Evolutionary conservation across 2,329 filamentous ascomycete species (phyloP).

Genomic region (Colletotrichum gloeosporioides): DNA sequence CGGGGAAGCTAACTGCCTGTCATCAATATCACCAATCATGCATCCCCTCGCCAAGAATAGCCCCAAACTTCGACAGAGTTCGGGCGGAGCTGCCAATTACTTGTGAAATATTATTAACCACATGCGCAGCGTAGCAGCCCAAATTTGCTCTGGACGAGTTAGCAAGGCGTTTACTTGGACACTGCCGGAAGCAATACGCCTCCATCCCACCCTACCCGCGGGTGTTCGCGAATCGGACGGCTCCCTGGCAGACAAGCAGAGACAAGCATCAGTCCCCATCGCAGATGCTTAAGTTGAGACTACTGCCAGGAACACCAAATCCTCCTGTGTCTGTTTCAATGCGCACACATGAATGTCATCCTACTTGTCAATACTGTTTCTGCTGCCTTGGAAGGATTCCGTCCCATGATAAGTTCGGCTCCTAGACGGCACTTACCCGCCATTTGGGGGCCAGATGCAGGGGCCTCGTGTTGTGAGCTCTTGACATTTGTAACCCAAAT

Average conservation of each 20-base stretch:
- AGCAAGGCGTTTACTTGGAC: neutral
- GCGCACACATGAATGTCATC: neutral
- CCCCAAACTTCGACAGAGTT: neutral
- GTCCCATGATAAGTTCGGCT: neutral
- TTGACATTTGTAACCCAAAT: neutral
- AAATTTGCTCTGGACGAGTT: neutral
- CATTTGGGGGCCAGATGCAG: neutral
- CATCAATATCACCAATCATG: neutral
- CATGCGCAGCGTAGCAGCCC: neutral
- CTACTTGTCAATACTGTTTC: neutral
- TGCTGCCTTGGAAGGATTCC: neutral
- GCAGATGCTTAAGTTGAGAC: neutral
- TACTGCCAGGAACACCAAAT: neutral
- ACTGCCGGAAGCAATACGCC: no score
- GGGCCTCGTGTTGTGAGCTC: rapidly evolving
- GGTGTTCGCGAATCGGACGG: neutral
- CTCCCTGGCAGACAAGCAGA: neutral
- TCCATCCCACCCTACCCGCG: neutral
- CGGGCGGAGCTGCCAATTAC: neutral
- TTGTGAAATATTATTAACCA: neutral
- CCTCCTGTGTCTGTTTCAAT: neutral
- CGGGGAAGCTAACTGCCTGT: neutral
- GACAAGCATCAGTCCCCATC: neutral
- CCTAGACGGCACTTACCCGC: neutral
- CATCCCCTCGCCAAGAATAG: neutral